phyloP scores from a whole-genome alignment of 2,329 filamentous ascomycete genomes.

The Aspergillus sp. region DNA sequence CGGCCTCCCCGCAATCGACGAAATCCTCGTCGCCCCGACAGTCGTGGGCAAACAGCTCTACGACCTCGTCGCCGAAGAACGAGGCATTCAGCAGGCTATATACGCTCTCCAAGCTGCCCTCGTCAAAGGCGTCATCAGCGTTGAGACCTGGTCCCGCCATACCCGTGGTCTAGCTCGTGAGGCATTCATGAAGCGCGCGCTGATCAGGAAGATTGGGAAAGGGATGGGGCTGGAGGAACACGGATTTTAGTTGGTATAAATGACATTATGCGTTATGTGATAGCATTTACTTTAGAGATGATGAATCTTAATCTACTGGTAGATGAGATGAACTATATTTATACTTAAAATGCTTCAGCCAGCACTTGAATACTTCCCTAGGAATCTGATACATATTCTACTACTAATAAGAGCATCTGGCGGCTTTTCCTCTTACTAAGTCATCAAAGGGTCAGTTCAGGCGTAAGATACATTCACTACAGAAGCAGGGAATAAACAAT shows the following conservation, averaged over 20 bases:
- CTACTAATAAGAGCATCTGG: no score
- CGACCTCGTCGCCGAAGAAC: slow-evolving; percentile 82
- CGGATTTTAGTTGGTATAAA: not conserved
- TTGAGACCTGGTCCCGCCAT: slow-evolving; percentile 49
- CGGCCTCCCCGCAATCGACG: slow-evolving; percentile 75
- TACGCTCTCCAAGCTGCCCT: slow-evolving; percentile 58
- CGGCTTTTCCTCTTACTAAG: not conserved
- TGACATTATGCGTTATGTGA: not conserved
- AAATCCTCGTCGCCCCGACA: slow-evolving; percentile 87
- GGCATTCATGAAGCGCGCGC: slow-evolving; percentile 47
- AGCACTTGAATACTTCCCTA: no score
- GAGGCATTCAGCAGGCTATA: slow-evolving; percentile 80
- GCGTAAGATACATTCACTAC: not conserved
- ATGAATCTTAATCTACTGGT: not conserved
- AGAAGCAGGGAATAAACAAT: not conserved
- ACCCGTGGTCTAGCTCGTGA: slow-evolving; percentile 49
- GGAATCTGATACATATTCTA: no score
- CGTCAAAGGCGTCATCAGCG: slow-evolving; percentile 45
- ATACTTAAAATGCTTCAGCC: no score
- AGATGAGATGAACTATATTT: not conserved
- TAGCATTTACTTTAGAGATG: no score
- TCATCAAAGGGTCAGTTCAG: not conserved
- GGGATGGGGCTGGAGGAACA: slow-evolving; percentile 45
- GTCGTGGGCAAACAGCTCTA: slow-evolving; percentile 93
- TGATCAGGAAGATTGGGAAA: slow-evolving; percentile 47